These are phyloP conservation scores for Dactylellina cionopaga DNA, from an alignment of 2,329 filamentous ascomycete species.

Conservation along the genomic window DNA sequence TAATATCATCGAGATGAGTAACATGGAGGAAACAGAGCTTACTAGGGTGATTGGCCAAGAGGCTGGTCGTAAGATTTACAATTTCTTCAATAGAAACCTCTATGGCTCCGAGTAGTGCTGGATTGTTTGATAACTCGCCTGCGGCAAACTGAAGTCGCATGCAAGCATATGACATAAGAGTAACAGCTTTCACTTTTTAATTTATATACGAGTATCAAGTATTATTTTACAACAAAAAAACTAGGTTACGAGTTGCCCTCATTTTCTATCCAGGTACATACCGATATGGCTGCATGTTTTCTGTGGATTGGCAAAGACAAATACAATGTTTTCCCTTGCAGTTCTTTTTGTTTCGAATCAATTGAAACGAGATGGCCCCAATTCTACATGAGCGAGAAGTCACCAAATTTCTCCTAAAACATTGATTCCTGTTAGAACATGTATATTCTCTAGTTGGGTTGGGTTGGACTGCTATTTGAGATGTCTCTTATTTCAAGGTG, in stretches of 20 bases:
- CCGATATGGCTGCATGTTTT: no score
- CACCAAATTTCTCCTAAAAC: constrained; percentile 94
- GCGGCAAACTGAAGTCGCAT: no score
- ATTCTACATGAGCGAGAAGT: constrained; percentile 89
- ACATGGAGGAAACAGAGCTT: constrained; percentile 80
- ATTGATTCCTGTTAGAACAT: constrained; percentile 7
- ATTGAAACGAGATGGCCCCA: background rate
- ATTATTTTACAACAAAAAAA: background rate
- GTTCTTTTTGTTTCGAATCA: no score
- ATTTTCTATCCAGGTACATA: no score
- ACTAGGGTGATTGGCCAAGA: constrained; percentile 79
- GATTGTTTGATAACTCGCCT: no score
- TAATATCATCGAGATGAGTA: constrained; percentile 83
- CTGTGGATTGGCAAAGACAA: no score
- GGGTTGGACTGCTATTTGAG: background rate
- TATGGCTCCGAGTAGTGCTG: constrained; percentile 58
- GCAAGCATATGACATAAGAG: no score
- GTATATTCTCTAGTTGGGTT: background rate
- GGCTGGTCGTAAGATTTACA: constrained; percentile 77
- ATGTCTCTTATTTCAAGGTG: background rate
- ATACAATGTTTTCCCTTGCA: no score
- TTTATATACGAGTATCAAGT: background rate
- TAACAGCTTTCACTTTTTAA: background rate
- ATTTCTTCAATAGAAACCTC: constrained; percentile 75
- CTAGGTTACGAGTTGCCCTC: background rate